Base-by-base conservation (phyloP, 192 early-diverging fungal genomes). In the Podila verticillata region DNA sequence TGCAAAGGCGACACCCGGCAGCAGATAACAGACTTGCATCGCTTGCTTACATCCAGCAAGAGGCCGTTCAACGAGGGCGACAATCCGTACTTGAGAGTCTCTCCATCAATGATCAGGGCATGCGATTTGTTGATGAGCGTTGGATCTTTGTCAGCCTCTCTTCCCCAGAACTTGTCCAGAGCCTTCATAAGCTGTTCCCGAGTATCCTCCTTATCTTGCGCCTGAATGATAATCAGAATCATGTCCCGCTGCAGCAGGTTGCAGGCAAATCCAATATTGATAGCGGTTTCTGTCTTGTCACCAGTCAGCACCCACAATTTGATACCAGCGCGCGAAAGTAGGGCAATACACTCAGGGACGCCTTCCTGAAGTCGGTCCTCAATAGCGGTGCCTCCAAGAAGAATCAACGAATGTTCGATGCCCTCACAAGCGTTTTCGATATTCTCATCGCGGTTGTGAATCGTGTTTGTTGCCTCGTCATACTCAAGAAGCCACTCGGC, bases 341-440 rank as follows among this genome's bases (percentile, higher is more conserved):
- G 89, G 3, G 91, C 91, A 69, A 99, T 98, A 48, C 93, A 93
- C 65, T 96, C 95, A 8, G 97, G 96, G 4, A 99, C 97, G 66
- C 95, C 96, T n/a, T 96, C 96, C 79, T 99, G 97, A 19, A 99
- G 91, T 84, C 93, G 92, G 79, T 99, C 97, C 85, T 99, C 97
- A 60, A 99, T 98, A 7, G 97, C 97, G 0, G 97, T 99, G n/a
- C 95, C 96, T 62, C 97, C 97, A 61, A 97, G 85, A 49, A 99
- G 82, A 68, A 89, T 86, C 65, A 99, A 72, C 3, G 90, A 85
- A 36, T 82, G 85, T 81, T 99, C 97, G 31, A 98, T 95, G 24
- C 84, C 73, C 57, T 95, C 95, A 66, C 92, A 92, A 0, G 88
- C 90, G 26, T 78, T 87, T 49, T 97, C 96, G 47, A 96, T 88